Evolutionary conservation across 2,329 filamentous ascomycete species (phyloP), one percentile per base, ranked within the genome.

Genomic region (Talaromyces islandicus): DNA sequence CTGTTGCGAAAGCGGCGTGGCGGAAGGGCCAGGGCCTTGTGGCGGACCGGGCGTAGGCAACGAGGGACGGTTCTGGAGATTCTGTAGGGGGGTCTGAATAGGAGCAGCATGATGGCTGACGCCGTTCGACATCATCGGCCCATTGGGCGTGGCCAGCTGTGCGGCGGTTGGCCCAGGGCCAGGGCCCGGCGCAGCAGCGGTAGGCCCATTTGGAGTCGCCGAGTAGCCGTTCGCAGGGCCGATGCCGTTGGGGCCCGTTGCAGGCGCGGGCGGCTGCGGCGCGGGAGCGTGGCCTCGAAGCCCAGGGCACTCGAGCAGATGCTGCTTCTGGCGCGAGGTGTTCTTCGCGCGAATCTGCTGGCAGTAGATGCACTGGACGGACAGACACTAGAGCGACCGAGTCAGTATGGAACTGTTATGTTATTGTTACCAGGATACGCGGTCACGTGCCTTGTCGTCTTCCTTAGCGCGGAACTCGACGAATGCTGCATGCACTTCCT

Each of bases 391-490:
- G 51, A 67, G 56, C 63, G 64, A 65, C 19, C 3, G 19, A 68
- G 72, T 74, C 70, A 75, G 74, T 73, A 70, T 72, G 65, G 66
- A 48, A 2, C 17, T 46, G 43, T 46, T 24, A 4, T 61, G 62
- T 58, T 65, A 70, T 71, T 72, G 73, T 75, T 75, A 75, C 60
- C 38, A 59, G 30, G 57, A 62, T 77, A 76, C 64, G 58, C 59
- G 63, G 64, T 66, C 67, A 71, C 72, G 68, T 72, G 77, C 77
- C 77, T 80, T 80, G 70, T 80, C 77, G 71, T 78, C 77, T 73
- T 80, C 78, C 74, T 80, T 81, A 73, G 79, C 79, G 70, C 79
- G 77, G 70, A 81, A 81, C 72, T 81, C 79, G 70, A 81, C 78
- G 69, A 80, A 81, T 64, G 79, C 79, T 64, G 78, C 77, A 71